Conservation (phyloP, 2,329 filamentous ascomycete genomes). For the Sclerotinia spermophila region DNA sequence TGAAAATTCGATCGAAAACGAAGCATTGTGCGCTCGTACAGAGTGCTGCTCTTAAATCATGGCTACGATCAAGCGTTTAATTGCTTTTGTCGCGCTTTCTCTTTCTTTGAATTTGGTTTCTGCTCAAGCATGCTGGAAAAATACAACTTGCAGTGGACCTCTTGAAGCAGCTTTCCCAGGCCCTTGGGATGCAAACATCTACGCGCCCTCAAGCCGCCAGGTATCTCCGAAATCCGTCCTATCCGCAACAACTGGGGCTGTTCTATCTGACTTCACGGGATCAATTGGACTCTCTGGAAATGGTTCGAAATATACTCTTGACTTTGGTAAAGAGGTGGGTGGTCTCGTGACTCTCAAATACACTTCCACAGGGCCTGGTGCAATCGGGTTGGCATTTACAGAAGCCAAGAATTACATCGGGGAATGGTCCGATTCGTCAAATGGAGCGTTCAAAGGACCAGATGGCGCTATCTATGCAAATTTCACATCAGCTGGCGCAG, state of each 20-base stretch:
- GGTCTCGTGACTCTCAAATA: slow-evolving; percentile 45
- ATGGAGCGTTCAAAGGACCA: slow-evolving; percentile 45
- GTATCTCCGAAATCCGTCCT: slow-evolving; percentile 47
- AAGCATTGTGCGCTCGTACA: not conserved
- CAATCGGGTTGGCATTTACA: slow-evolving; percentile 46
- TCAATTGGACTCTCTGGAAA: slow-evolving; percentile 37
- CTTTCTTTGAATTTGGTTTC: slow-evolving; percentile 9
- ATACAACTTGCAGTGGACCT: slow-evolving; percentile 51
- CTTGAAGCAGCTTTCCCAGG: slow-evolving; percentile 51
- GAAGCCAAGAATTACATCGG: slow-evolving; percentile 49
- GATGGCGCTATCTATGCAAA: slow-evolving; percentile 48
- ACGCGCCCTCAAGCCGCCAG: slow-evolving; percentile 50
- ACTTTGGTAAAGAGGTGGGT: slow-evolving; percentile 58
- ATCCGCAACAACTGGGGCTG: slow-evolving; percentile 35
- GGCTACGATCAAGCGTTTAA: not conserved
- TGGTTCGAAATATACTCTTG: slow-evolving; percentile 51
- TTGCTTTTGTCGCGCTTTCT: not conserved
- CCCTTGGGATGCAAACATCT: slow-evolving; percentile 56
- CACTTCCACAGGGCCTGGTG: slow-evolving; percentile 39
- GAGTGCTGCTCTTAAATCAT: slow-evolving; percentile 1
- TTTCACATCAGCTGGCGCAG: slow-evolving; percentile 37
- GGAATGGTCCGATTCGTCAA: slow-evolving; percentile 48
- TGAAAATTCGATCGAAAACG: not conserved
- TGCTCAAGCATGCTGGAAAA: slow-evolving; percentile 48
- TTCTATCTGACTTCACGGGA: slow-evolving; percentile 29